Percentiles rank a stretch among this genome's conserved stretches.
Evolutionary conservation across 2,329 filamentous ascomycete genomes (phyloP).

Genomic region (Sclerotinia spermophila): DNA sequence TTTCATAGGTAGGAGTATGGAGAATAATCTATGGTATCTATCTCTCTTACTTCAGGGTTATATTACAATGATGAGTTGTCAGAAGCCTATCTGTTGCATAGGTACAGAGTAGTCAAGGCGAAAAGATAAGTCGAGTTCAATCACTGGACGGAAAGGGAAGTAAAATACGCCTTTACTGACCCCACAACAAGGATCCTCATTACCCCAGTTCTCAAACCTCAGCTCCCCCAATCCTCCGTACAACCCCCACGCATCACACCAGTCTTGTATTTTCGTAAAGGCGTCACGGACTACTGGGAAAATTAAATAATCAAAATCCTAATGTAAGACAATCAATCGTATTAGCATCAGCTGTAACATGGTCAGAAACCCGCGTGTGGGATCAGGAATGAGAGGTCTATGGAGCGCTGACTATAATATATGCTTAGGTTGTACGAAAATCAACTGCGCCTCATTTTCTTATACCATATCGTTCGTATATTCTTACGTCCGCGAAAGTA

Average conservation of each 20-base stretch:
- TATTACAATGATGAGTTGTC: conserved; percentile 4
- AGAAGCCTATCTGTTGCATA: not conserved
- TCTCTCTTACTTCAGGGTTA: not conserved
- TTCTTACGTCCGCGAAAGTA: not conserved
- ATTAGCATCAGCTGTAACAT: conserved; percentile 4
- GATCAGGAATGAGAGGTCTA: not conserved
- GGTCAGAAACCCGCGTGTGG: not conserved
- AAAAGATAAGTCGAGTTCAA: not conserved
- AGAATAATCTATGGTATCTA: not conserved
- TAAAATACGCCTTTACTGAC: not conserved
- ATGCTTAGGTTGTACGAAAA: not conserved
- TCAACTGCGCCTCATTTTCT: not conserved
- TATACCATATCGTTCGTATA: conserved; percentile 10
- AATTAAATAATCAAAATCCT: too few species aligned
- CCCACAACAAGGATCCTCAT: conserved; percentile 7
- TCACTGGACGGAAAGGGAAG: not conserved
- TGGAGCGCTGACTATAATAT: too few species aligned
- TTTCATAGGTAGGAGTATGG: not conserved
- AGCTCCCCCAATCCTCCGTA: not conserved
- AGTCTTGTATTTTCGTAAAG: conserved; percentile 7
- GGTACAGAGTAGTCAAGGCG: not conserved
- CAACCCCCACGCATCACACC: conserved; percentile 2
- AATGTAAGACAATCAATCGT: conserved; percentile 1
- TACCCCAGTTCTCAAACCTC: conserved; percentile 11
- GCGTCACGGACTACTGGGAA: not conserved